phyloP scores from a whole-genome alignment of 2,329 filamentous ascomycete species.

The Calonectria montana region DNA sequence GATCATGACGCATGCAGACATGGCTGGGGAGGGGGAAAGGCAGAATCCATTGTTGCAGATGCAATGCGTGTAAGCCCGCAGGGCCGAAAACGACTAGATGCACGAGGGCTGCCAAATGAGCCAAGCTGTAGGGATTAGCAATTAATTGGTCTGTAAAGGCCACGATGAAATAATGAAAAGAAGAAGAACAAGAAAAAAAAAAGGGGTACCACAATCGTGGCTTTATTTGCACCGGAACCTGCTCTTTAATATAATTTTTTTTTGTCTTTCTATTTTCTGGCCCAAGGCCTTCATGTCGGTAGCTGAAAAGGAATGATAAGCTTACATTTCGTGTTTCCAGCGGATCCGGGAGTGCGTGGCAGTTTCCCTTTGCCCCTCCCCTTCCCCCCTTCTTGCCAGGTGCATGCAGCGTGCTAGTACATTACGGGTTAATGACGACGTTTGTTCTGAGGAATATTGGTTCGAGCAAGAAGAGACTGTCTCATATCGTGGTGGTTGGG shows the following conservation, averaged over 20 bases:
- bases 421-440: not conserved
- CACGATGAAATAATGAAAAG: not conserved
- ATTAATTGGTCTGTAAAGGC: not conserved
- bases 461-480: slow-evolving; percentile 2
- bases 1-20: slow-evolving; percentile 2
- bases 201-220: not conserved
- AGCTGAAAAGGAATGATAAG: slow-evolving; percentile 5
- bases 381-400: not conserved
- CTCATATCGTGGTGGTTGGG: not conserved
- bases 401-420: not conserved
- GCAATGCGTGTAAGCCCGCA: not conserved
- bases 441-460: not conserved
- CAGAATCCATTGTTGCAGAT: not conserved
- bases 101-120: not conserved
- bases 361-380: not conserved
- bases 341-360: not conserved
- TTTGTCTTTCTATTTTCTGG: not conserved
- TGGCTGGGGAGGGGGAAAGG: not conserved
- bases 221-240: not conserved
- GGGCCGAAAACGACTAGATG: not conserved
- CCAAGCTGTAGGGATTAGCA: not conserved
- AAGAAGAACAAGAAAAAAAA: not conserved
- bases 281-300: not conserved
- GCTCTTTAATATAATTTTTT: not conserved
- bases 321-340: not conserved